Percentiles rank a stretch among this genome's conserved stretches.
Evolutionary conservation across 495 filamentous ascomycete species (phyloP).

Genomic region (Lophiotrema nucula): DNA sequence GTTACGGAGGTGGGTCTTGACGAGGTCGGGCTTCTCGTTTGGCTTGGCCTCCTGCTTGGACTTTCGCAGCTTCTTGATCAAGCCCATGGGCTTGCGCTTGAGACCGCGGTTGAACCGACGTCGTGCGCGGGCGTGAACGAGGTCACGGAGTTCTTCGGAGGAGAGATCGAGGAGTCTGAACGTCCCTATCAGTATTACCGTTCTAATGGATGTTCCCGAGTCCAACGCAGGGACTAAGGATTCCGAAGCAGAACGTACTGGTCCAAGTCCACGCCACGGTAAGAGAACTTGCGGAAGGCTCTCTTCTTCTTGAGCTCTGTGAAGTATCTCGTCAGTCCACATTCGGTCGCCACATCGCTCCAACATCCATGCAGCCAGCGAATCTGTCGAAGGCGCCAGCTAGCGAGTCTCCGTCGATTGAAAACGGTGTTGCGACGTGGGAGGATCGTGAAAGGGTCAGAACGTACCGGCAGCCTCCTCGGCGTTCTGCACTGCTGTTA

Average conservation of each 20-base stretch:
- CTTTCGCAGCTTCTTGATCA: slow-evolving; percentile 99
- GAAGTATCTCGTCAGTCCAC: slow-evolving; percentile 45
- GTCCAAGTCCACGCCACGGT: slow-evolving; percentile 98
- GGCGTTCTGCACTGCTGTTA: slow-evolving; percentile 67
- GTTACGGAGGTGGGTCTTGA: slow-evolving; percentile 98
- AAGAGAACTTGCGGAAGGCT: slow-evolving; percentile 99
- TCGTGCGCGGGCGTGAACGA: slow-evolving; percentile 97
- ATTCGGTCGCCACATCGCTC: background rate
- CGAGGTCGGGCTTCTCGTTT: slow-evolving; percentile 98
- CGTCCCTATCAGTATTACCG: no score
- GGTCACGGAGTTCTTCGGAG: slow-evolving; percentile 97
- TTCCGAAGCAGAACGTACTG: slow-evolving; percentile 81
- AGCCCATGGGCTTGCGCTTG: slow-evolving; percentile 99
- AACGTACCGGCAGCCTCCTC: slow-evolving; percentile 86
- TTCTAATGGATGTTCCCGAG: no score
- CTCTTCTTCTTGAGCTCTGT: slow-evolving; percentile 97
- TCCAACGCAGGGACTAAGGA: no score
- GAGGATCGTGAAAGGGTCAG: slow-evolving; percentile 8
- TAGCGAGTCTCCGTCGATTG: background rate
- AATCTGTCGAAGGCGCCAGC: background rate
- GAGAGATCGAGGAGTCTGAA: slow-evolving; percentile 92
- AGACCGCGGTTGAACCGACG: slow-evolving; percentile 98
- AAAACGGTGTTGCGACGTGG: background rate
- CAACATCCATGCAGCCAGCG: background rate
- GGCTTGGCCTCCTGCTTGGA: slow-evolving; percentile 99